Evolutionary conservation across 768 basidiomycete species (phyloP).

Genomic region (Amanita rimosa): DNA sequence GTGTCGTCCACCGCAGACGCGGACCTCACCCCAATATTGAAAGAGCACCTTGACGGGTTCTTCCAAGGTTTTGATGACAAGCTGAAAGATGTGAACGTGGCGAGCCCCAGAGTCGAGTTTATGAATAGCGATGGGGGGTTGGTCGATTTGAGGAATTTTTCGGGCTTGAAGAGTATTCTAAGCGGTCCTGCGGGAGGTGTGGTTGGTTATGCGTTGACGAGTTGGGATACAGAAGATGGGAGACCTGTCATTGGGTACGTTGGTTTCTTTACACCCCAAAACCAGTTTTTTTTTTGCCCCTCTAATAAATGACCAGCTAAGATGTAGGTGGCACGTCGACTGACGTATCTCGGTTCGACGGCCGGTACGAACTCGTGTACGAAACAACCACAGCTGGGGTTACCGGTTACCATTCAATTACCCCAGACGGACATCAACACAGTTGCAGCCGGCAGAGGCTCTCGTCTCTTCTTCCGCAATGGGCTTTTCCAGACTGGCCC

Average conservation of each 20-base stretch:
- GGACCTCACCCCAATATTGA: slow-evolving; percentile 85
- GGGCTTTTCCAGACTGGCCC: slow-evolving; percentile 89
- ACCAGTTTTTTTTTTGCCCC: neutral
- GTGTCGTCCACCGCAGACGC: slow-evolving; percentile 91
- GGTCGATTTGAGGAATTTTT: slow-evolving; percentile 73
- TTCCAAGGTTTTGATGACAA: slow-evolving; percentile 79
- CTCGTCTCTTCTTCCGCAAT: slow-evolving; percentile 79
- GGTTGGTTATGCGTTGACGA: slow-evolving; percentile 88
- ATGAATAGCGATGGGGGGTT: slow-evolving; percentile 94
- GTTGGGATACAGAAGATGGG: slow-evolving; percentile 68
- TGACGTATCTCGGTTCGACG: slow-evolving; percentile 89
- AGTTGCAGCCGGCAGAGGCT: slow-evolving; percentile 92
- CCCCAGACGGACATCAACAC: slow-evolving; percentile 95
- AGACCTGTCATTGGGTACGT: slow-evolving; percentile 78
- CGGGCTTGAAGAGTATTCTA: slow-evolving; percentile 86
- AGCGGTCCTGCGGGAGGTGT: slow-evolving; percentile 95
- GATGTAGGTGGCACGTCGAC: slow-evolving; percentile 96
- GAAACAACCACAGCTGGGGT: slow-evolving; percentile 95
- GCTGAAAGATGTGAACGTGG: slow-evolving; percentile 45
- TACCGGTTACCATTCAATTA: slow-evolving; percentile 84
- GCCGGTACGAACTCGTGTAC: slow-evolving; percentile 85
- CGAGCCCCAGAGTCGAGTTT: slow-evolving; percentile 76
- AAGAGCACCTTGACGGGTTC: slow-evolving; percentile 83
- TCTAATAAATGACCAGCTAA: slow-evolving; percentile 31
- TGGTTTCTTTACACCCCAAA: slow-evolving; percentile 1